These are phyloP conservation scores for Sporothrix inflata DNA, from an alignment of 2,329 filamentous ascomycete genomes.

Conservation along the genomic window DNA sequence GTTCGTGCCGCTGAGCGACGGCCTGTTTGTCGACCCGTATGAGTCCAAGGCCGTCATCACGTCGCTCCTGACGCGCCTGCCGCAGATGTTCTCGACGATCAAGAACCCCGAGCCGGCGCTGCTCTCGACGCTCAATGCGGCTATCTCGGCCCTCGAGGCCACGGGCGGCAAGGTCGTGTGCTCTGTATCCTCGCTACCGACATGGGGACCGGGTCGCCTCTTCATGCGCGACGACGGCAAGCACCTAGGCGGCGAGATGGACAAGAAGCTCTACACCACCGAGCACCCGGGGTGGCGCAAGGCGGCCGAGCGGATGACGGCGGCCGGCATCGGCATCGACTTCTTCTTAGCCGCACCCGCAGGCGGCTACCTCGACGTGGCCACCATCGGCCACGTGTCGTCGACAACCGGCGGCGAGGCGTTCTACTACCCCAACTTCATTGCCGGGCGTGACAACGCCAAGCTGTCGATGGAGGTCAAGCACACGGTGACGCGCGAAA, in stretches of 20 bases:
- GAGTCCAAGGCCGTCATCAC: slow-evolving; percentile 83
- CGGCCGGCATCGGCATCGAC: slow-evolving; percentile 83
- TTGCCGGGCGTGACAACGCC: slow-evolving; percentile 79
- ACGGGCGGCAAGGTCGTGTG: slow-evolving; percentile 94
- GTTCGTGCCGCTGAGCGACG: slow-evolving; percentile 88
- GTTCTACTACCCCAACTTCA: slow-evolving; percentile 97
- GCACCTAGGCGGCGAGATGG: slow-evolving; percentile 80
- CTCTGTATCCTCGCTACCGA: slow-evolving; percentile 83
- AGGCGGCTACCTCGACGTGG: slow-evolving; percentile 89
- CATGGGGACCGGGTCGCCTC: slow-evolving; percentile 84
- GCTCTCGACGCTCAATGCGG: slow-evolving; percentile 80
- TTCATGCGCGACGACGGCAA: slow-evolving; percentile 88
- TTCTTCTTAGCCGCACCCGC: slow-evolving; percentile 93
- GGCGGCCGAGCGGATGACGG: slow-evolving; percentile 82
- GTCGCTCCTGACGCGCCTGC: slow-evolving; percentile 81
- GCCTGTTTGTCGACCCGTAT: slow-evolving; percentile 91
- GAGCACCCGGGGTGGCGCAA: slow-evolving; percentile 90
- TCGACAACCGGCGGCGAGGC: slow-evolving; percentile 91
- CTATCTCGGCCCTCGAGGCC: slow-evolving; percentile 77
- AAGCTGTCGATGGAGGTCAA: slow-evolving; percentile 84
- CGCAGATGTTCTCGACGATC: slow-evolving; percentile 81
- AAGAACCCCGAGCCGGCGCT: slow-evolving; percentile 92
- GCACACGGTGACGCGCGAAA: slow-evolving; percentile 85
- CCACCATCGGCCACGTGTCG: slow-evolving; percentile 87
- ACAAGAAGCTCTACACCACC: slow-evolving; percentile 88